Percentiles rank a stretch among this genome's conserved stretches.
Evolutionary conservation across 495 filamentous ascomycete genomes (phyloP).

Genomic region (Neurospora hispaniola): DNA sequence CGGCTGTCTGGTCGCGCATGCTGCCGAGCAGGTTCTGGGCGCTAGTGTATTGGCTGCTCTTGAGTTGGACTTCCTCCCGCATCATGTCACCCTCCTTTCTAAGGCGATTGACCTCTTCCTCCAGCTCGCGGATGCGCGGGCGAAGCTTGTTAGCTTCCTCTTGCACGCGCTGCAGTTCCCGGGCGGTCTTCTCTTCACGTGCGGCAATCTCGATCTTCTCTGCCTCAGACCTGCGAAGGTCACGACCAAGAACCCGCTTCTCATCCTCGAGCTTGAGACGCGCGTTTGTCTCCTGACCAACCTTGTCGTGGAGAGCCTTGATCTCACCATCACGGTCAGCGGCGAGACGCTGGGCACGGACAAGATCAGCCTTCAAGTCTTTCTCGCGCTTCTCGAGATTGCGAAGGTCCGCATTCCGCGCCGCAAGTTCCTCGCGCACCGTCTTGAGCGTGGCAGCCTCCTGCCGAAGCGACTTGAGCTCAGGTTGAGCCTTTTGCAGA

Average conservation of each 20-base stretch:
- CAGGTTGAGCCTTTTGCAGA: conserved; percentile 75
- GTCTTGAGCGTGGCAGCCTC: conserved; percentile 65
- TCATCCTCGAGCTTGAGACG: conserved; percentile 68
- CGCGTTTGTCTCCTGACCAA: conserved; percentile 61
- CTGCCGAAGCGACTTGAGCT: conserved; percentile 61
- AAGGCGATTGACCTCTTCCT: conserved; percentile 56
- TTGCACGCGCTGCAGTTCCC: conserved; percentile 58
- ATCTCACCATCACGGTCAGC: conserved; percentile 68
- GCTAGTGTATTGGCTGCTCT: conserved; percentile 72
- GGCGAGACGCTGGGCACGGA: conserved; percentile 54
- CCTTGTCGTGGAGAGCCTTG: conserved; percentile 60
- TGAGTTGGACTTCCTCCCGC: conserved; percentile 73
- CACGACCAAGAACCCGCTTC: conserved; percentile 55
- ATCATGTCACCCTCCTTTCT: conserved; percentile 54
- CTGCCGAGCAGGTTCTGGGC: conserved; percentile 78
- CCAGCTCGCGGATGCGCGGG: conserved; percentile 53
- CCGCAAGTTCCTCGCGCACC: conserved; percentile 59
- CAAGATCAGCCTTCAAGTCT: conserved; percentile 65
- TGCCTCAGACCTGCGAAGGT: conserved; percentile 61
- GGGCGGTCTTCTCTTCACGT: conserved; percentile 51
- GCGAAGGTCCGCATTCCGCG: conserved; percentile 58
- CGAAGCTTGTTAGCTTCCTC: conserved; percentile 58
- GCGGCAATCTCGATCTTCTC: conserved; percentile 70
- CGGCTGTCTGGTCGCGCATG: conserved; percentile 83
- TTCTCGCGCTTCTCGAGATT: conserved; percentile 69